These are phyloP conservation scores for Crithidia brevicula DNA, from an alignment of 208 protist species.

Conservation along the genomic window DNA sequence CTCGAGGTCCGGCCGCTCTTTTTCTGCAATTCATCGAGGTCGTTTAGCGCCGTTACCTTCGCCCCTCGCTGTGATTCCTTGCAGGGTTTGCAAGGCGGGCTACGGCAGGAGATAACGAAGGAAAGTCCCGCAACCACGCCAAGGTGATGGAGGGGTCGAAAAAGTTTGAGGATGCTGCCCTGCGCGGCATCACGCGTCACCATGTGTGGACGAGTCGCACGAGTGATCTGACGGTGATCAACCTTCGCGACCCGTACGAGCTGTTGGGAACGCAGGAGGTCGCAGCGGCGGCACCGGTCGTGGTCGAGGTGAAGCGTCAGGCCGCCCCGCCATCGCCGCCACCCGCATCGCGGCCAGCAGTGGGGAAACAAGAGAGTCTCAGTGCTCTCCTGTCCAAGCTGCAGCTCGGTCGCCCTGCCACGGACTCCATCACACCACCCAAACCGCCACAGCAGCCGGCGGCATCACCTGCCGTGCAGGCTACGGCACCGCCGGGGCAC, in stretches of 20 bases:
- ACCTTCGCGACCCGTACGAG: conserved; percentile 63
- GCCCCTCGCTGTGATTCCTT: no score
- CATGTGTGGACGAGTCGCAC: conserved; percentile 75
- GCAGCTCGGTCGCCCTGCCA: conserved; percentile 22
- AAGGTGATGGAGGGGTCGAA: conserved; percentile 23
- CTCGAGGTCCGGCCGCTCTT: no score
- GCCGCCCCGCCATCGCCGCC: not conserved
- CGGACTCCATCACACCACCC: conserved; percentile 1
- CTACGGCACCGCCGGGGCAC: not conserved
- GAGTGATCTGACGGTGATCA: conserved; percentile 70
- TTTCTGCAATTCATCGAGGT: no score
- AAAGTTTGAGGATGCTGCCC: conserved; percentile 22
- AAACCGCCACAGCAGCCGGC: not conserved
- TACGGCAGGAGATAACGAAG: not conserved
- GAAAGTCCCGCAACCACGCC: not conserved
- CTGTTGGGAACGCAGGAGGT: conserved; percentile 28
- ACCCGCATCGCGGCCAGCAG: conserved; percentile 13
- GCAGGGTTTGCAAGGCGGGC: not conserved
- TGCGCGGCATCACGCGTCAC: conserved; percentile 24
- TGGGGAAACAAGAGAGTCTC: conserved; percentile 31
- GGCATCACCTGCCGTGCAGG: not conserved
- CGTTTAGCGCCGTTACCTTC: no score
- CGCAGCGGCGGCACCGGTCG: not conserved
- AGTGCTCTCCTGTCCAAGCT: conserved; percentile 46
- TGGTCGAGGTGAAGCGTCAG: conserved; percentile 19